Conservation (phyloP, 2,329 filamentous ascomycete species). For the Allantophomopsis lycopodina region DNA sequence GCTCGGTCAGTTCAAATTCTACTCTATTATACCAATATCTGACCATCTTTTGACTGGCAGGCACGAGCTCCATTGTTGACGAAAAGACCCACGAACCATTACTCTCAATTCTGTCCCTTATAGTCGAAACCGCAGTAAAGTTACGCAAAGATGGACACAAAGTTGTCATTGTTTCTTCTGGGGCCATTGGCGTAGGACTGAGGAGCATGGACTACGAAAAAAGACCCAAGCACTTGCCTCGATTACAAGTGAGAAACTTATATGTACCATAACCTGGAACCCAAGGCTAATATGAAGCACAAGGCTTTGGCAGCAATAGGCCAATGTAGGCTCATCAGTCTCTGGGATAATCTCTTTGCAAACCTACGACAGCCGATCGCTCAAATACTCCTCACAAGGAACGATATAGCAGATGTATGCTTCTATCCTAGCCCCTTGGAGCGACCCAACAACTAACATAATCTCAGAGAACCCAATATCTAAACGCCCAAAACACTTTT, state of each 20-base stretch:
- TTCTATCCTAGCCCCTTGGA: background rate
- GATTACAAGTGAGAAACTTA: constrained; percentile 50
- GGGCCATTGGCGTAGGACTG: constrained; percentile 88
- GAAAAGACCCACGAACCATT: constrained; percentile 90
- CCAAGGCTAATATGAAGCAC: background rate
- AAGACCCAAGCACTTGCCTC: constrained; percentile 78
- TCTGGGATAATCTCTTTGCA: constrained; percentile 88
- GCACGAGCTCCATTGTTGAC: constrained; percentile 97
- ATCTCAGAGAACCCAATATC: constrained; percentile 68
- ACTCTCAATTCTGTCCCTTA: constrained; percentile 77
- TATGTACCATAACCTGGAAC: no score
- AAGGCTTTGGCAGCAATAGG: constrained; percentile 88
- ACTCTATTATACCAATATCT: background rate
- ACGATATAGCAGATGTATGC: constrained; percentile 85
- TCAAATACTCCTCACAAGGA: constrained; percentile 86
- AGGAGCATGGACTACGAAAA: constrained; percentile 79
- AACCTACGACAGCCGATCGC: constrained; percentile 85
- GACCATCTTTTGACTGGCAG: constrained; percentile 29
- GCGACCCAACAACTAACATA: constrained; percentile 6
- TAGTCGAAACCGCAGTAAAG: constrained; percentile 86
- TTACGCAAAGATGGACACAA: constrained; percentile 83
- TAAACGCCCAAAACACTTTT: constrained; percentile 94
- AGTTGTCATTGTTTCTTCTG: constrained; percentile 93
- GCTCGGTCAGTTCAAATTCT: constrained; percentile 33
- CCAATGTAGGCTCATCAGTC: constrained; percentile 84